phyloP scores from a whole-genome alignment of 2,329 filamentous ascomycete species.

The Aspergillus viridinutans region DNA sequence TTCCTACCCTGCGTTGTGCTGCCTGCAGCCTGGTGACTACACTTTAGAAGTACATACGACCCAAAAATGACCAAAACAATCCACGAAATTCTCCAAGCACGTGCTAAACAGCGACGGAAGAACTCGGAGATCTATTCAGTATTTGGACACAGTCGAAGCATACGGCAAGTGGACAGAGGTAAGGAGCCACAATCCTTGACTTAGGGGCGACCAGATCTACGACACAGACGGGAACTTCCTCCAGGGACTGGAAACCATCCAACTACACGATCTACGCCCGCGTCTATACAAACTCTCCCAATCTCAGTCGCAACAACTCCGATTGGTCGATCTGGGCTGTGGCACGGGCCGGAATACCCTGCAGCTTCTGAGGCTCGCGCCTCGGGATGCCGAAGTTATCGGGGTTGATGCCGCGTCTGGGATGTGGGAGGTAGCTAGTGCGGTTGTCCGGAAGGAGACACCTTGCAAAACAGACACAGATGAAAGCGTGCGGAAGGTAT shows the following conservation, averaged over 20 bases:
- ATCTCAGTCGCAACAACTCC: slow-evolving; percentile 15
- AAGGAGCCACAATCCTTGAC: not conserved
- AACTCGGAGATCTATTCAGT: slow-evolving; percentile 16
- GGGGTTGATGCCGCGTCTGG: slow-evolving; percentile 56
- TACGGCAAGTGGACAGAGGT: slow-evolving; percentile 39
- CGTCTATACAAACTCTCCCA: slow-evolving; percentile 28
- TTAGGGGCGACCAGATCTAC: slow-evolving; percentile 44
- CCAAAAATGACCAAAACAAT: slow-evolving; percentile 17
- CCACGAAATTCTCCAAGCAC: slow-evolving; percentile 13
- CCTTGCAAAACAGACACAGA: not conserved
- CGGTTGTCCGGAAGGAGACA: slow-evolving; percentile 26
- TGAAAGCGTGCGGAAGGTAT: slow-evolving; percentile 4
- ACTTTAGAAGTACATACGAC: not conserved
- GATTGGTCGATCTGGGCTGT: slow-evolving; percentile 59
- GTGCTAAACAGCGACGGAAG: not conserved
- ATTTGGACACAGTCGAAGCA: slow-evolving; percentile 34
- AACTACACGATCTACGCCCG: slow-evolving; percentile 51
- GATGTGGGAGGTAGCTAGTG: slow-evolving; percentile 55
- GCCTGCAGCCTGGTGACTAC: not conserved
- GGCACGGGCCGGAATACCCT: slow-evolving; percentile 62
- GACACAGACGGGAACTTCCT: slow-evolving; percentile 65
- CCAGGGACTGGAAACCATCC: slow-evolving; percentile 58
- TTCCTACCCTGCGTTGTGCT: not conserved
- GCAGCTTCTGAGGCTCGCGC: slow-evolving; percentile 38
- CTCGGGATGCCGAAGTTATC: slow-evolving; percentile 36